Percentiles rank a stretch among this genome's conserved stretches.
Conservation (phyloP, 2,329 filamentous ascomycete genomes). For the Bipolaris bicolor region DNA sequence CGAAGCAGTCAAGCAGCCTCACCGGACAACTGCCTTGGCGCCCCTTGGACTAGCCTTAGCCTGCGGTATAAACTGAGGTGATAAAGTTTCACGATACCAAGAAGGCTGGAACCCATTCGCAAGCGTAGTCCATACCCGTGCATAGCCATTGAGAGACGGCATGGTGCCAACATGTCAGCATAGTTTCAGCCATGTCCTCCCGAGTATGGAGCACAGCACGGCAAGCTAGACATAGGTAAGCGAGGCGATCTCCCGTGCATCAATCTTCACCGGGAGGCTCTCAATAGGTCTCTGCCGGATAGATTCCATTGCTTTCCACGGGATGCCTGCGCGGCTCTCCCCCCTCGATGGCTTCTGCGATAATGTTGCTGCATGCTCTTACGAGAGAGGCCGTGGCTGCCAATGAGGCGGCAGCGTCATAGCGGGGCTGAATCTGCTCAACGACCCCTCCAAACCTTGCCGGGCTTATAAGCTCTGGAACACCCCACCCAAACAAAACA, state of each 20-base stretch:
- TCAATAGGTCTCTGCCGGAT: conserved; percentile 3
- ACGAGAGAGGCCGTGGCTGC: conserved; percentile 29
- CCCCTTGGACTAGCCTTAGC: not conserved
- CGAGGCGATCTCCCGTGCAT: conserved; percentile 13
- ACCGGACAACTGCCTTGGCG: not conserved
- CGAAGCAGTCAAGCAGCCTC: not conserved
- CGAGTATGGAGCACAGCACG: not conserved
- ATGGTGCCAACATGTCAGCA: not conserved
- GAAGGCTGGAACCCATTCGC: not conserved
- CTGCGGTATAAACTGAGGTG: not conserved
- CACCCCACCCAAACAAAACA: conserved; percentile 37
- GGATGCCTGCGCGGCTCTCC: conserved; percentile 8
- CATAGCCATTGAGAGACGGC: not conserved
- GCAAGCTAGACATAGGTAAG: conserved; percentile 1
- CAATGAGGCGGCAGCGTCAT: conserved; percentile 30
- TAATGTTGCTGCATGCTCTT: conserved; percentile 32
- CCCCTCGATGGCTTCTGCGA: conserved; percentile 27
- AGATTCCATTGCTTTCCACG: conserved; percentile 2
- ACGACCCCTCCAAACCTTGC: conserved; percentile 32
- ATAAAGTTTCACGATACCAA: not conserved
- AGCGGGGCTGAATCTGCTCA: conserved; percentile 34
- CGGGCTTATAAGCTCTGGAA: conserved; percentile 27
- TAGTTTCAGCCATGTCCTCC: not conserved
- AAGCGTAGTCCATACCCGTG: too few relatives aligned
- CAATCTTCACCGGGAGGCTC: not conserved